phyloP scores from a whole-genome alignment of 148 eudicot genomes.

The Chenopodium berlandieri region DNA sequence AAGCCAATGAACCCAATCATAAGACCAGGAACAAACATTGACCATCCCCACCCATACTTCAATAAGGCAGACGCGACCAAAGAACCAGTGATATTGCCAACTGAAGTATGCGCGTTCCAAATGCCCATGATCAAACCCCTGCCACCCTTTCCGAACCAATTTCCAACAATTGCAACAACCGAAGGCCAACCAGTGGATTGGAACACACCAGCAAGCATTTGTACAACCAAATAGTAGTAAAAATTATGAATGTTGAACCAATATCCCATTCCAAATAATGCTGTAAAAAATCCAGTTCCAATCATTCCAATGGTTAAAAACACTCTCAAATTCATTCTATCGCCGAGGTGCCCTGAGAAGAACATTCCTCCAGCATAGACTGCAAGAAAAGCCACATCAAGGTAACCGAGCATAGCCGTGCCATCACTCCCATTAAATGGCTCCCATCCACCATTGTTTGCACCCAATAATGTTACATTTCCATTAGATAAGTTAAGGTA shows the following conservation, averaged over 20 bases:
- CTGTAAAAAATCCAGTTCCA: conserved; percentile 82
- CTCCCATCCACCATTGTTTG: conserved; percentile 61
- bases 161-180: conserved; percentile 87
- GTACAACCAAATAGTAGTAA: conserved; percentile 61
- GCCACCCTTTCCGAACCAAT: conserved; percentile 88
- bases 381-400: conserved; percentile 83
- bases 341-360: conserved; percentile 89
- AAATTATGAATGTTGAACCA: conserved; percentile 76
- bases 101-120: conserved; percentile 88
- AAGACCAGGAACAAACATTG: conserved; percentile 77
- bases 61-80: conserved; percentile 69
- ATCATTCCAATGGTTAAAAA: conserved; percentile 84
- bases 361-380: conserved; percentile 76
- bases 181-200: conserved; percentile 98
- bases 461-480: conserved; percentile 25
- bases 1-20: conserved; percentile 52
- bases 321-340: conserved; percentile 66
- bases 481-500: conserved; percentile 32
- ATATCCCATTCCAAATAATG: conserved; percentile 75
- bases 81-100: conserved; percentile 82
- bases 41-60: conserved; percentile 98
- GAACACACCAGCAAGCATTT: conserved; percentile 87
- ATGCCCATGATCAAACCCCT: conserved; percentile 93
- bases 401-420: conserved; percentile 75
- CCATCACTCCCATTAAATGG: conserved; percentile 79